Evolutionary conservation across 2,329 filamentous ascomycete genomes (phyloP).

Genomic region (Hortaea werneckii): DNA sequence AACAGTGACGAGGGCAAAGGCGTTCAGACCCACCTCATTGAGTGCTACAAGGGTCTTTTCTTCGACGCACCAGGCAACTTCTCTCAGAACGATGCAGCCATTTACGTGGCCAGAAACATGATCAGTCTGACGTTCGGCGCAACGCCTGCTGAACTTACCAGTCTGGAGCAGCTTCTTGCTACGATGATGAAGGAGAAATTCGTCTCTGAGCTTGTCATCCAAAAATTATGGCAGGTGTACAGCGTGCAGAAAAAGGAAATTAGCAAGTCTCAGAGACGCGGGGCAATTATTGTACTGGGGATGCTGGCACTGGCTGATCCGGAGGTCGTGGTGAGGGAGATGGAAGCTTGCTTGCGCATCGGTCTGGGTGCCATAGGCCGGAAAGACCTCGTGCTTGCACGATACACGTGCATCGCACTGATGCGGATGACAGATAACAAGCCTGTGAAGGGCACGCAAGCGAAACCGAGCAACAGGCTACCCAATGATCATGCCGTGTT

Average conservation of each 20-base stretch:
- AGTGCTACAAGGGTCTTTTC: constrained; percentile 91
- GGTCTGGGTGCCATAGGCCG: constrained; percentile 74
- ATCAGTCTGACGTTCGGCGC: constrained; percentile 96
- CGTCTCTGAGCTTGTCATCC: constrained; percentile 74
- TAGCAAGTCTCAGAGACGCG: constrained; percentile 78
- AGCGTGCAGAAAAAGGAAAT: constrained; percentile 89
- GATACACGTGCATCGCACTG: constrained; percentile 90
- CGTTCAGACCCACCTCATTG: constrained; percentile 90
- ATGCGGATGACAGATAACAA: constrained; percentile 80
- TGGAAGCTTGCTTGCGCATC: constrained; percentile 86
- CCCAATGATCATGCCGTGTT: constrained; percentile 88
- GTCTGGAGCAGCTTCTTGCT: constrained; percentile 82
- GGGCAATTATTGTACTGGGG: constrained; percentile 89
- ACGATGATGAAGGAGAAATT: constrained; percentile 96
- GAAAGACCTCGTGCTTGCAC: constrained; percentile 76
- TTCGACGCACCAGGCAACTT: constrained; percentile 90
- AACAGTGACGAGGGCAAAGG: constrained; percentile 99
- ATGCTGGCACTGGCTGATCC: constrained; percentile 92
- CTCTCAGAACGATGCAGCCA: constrained; percentile 78
- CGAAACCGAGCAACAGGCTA: constrained; percentile 60
- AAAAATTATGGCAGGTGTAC: constrained; percentile 96
- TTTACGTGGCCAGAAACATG: constrained; percentile 96
- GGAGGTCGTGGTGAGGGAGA: constrained; percentile 86
- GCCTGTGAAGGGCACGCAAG: constrained; percentile 60
- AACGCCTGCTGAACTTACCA: constrained; percentile 88